A percentile compares a stretch with the other conserved stretches of the same genome.
Evolutionary conservation across 805 yeast species (phyloP).

Genomic region (Schwanniomyces polymorphus): DNA sequence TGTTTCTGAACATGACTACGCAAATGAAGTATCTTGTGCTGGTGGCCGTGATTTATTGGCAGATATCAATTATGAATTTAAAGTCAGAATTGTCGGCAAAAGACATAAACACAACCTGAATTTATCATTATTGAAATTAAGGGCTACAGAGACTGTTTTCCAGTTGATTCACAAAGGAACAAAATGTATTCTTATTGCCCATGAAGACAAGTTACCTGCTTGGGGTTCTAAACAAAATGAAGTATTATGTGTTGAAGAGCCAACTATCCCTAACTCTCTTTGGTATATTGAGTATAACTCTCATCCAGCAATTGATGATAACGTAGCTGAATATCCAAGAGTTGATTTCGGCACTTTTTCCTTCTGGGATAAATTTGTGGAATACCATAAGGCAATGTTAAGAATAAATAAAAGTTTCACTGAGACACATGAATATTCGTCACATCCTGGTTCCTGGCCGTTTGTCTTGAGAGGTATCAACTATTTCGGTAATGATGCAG

Average conservation of each 20-base stretch:
- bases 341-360: slow-evolving; percentile 24
- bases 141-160: slow-evolving; percentile 68
- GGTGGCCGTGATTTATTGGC: slow-evolving; percentile 65
- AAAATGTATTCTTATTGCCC: slow-evolving; percentile 73
- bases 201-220: slow-evolving; percentile 69
- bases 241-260: slow-evolving; percentile 79
- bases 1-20: slow-evolving; percentile 85
- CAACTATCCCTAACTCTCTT: slow-evolving; percentile 63
- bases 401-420: slow-evolving; percentile 46
- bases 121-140: slow-evolving; percentile 35
- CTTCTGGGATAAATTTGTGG: slow-evolving; percentile 52
- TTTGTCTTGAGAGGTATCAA: slow-evolving; percentile 56
- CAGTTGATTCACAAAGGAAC: slow-evolving; percentile 66
- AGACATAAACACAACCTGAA: slow-evolving; percentile 34
- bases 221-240: slow-evolving; percentile 89
- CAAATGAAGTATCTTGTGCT: slow-evolving; percentile 74
- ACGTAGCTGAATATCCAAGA: slow-evolving; percentile 16
- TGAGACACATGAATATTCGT: slow-evolving; percentile 49
- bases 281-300: slow-evolving; percentile 73
- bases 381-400: slow-evolving; percentile 60
- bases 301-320: slow-evolving; percentile 47
- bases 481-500: slow-evolving; percentile 48
- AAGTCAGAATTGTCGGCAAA: slow-evolving; percentile 46
- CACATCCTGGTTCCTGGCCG: slow-evolving; percentile 68
- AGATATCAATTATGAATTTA: slow-evolving; percentile 70